Conservation (phyloP, 768 basidiomycete species). For the Podaxis mareebaensis region DNA sequence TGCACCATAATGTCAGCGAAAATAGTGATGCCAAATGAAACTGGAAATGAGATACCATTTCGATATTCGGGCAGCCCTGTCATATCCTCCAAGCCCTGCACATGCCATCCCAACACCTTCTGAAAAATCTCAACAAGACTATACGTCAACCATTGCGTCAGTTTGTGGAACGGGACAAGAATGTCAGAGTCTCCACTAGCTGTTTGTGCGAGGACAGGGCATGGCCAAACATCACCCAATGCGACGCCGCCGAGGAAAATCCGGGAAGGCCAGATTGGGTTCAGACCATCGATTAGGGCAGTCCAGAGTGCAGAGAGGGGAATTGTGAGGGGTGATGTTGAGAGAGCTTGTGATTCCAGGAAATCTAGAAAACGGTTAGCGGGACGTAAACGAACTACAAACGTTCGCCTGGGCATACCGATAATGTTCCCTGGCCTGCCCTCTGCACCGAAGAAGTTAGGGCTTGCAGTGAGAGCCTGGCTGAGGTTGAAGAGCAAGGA, state of each 20-base stretch:
- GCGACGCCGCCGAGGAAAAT: constrained; percentile 63
- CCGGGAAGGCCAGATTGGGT: constrained; percentile 88
- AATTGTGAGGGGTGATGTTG: constrained; percentile 43
- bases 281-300: constrained; percentile 77
- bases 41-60: constrained; percentile 55
- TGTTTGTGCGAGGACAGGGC: constrained; percentile 46
- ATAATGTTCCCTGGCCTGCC: constrained; percentile 83
- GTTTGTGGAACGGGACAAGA: constrained; percentile 93
- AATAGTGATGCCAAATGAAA: constrained; percentile 2
- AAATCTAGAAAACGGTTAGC: constrained; percentile 49
- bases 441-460: constrained; percentile 70
- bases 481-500: constrained; percentile 73
- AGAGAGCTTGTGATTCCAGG: constrained; percentile 57
- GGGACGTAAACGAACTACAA: neutral
- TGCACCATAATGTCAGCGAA: neutral
- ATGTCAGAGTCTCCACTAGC: constrained; percentile 55
- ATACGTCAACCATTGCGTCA: constrained; percentile 93
- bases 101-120: constrained; percentile 72
- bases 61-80: constrained; percentile 96
- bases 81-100: constrained; percentile 82
- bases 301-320: constrained; percentile 81
- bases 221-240: constrained; percentile 95
- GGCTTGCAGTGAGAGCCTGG: constrained; percentile 62
- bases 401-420: constrained; percentile 41
- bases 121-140: constrained; percentile 85